Percentiles rank a stretch among this genome's conserved stretches.
These are phyloP conservation scores for Candida chauliodis DNA, from an alignment of 805 yeast genomes.

Conservation along the genomic window DNA sequence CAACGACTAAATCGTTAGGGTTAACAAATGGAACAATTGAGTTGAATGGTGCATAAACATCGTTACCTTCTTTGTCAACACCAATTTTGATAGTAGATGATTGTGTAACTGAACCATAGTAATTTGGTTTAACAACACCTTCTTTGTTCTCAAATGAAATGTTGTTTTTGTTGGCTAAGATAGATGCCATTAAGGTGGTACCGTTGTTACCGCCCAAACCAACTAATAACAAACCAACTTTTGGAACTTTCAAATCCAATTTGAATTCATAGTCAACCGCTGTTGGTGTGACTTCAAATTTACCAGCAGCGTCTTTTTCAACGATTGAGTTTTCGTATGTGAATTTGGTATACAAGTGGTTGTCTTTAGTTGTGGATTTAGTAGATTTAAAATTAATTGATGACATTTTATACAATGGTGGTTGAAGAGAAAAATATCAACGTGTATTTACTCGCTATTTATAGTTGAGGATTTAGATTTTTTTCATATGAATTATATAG, in stretches of 20 bases:
- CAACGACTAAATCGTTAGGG: slow-evolving; percentile 85
- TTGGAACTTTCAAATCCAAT: slow-evolving; percentile 76
- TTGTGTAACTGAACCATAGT: slow-evolving; percentile 94
- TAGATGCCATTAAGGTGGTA: slow-evolving; percentile 81
- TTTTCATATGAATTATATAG: slow-evolving; percentile 2
- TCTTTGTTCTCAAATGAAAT: slow-evolving; percentile 77
- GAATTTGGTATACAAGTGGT: slow-evolving; percentile 57
- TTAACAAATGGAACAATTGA: slow-evolving; percentile 81
- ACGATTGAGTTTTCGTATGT: slow-evolving; percentile 76
- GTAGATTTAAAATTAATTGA: slow-evolving; percentile 53
- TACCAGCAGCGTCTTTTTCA: slow-evolving; percentile 45
- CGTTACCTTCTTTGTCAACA: slow-evolving; percentile 74
- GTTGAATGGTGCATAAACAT: slow-evolving; percentile 89
- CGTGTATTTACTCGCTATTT: neutral
- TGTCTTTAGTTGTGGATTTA: slow-evolving; percentile 48
- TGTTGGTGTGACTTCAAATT: slow-evolving; percentile 65
- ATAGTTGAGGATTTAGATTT: neutral
- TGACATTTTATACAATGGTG: slow-evolving; percentile 3
- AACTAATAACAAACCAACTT: slow-evolving; percentile 83
- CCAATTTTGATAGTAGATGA: slow-evolving; percentile 88
- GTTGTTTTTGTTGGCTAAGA: slow-evolving; percentile 79
- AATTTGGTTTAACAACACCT: slow-evolving; percentile 72
- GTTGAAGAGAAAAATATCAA: neutral
- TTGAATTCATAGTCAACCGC: slow-evolving; percentile 77
- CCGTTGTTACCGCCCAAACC: slow-evolving; percentile 98